Conservation (phyloP, 2,329 filamentous ascomycete genomes). For the Pseudogymnoascus sp. region DNA sequence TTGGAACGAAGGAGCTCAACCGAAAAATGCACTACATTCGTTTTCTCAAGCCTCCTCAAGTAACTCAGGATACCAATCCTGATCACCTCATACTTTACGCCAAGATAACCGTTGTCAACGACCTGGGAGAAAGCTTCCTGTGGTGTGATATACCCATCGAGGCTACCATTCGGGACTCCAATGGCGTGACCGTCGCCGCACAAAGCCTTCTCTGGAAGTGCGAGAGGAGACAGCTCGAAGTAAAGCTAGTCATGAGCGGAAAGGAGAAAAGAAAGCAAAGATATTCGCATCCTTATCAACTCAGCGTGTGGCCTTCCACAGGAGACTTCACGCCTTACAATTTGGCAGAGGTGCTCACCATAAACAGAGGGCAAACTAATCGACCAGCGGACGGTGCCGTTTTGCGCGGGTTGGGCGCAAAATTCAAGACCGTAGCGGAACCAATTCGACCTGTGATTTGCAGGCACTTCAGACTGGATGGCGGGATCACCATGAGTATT, state of each 20-base stretch:
- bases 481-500: slow-evolving; percentile 31
- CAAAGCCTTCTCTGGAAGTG: background rate
- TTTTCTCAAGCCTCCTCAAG: slow-evolving; percentile 55
- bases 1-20: background rate
- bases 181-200: background rate
- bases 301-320: slow-evolving; percentile 3
- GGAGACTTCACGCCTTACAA: slow-evolving; percentile 15
- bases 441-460: background rate
- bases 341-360: background rate
- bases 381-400: slow-evolving; percentile 5
- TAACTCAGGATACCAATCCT: slow-evolving; percentile 17
- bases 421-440: background rate
- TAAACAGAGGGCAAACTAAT: slow-evolving; percentile 3
- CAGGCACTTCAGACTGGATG: background rate
- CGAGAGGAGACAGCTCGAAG: background rate
- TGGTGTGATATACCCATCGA: slow-evolving; percentile 14
- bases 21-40: slow-evolving; percentile 52
- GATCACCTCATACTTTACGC: slow-evolving; percentile 25
- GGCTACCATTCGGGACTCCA: background rate
- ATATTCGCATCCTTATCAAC: background rate
- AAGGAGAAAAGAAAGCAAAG: background rate
- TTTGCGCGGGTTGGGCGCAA: slow-evolving; percentile 2
- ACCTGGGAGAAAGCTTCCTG: slow-evolving; percentile 58
- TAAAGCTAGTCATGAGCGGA: background rate
- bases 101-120: slow-evolving; percentile 58